Evolutionary conservation across 768 basidiomycete genomes (phyloP).

Genomic region (Vararia minispora): DNA sequence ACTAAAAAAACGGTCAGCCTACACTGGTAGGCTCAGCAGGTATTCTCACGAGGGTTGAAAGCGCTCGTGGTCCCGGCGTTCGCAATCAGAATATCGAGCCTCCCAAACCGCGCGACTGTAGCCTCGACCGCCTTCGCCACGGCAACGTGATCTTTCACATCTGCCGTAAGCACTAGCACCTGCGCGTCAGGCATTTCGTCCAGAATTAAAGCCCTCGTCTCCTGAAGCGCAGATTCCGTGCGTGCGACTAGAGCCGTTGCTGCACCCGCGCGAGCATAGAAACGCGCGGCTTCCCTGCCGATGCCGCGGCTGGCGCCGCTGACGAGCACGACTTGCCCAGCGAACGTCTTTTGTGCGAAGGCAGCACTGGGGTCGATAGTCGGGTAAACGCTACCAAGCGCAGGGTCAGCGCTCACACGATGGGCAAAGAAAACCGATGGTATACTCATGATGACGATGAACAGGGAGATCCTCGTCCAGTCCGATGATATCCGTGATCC

Average conservation of each 20-base stretch:
- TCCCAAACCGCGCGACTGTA: constrained; percentile 14
- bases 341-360: constrained; percentile 5
- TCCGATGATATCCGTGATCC: no score
- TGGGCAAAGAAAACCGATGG: background rate
- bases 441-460: constrained; percentile 1
- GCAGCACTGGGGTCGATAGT: background rate
- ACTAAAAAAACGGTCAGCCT: no score
- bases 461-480: constrained; percentile 6
- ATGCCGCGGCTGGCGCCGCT: constrained; percentile 15
- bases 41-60: background rate
- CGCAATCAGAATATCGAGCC: constrained; percentile 15
- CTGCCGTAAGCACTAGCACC: constrained; percentile 8
- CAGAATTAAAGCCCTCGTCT: constrained; percentile 8
- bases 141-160: constrained; percentile 8
- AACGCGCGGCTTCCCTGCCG: constrained; percentile 9
- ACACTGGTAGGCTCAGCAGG: no score
- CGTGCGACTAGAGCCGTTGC: constrained; percentile 9
- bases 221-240: constrained; percentile 7
- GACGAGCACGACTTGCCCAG: constrained; percentile 13
- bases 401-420: no score
- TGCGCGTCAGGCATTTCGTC: background rate
- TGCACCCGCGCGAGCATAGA: constrained; percentile 13
- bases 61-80: constrained; percentile 5
- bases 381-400: constrained; percentile 7
- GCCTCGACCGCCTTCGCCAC: constrained; percentile 7